Evolutionary conservation across 2,329 filamentous ascomycete species (phyloP).

Genomic region (Sarocladium strictum): DNA sequence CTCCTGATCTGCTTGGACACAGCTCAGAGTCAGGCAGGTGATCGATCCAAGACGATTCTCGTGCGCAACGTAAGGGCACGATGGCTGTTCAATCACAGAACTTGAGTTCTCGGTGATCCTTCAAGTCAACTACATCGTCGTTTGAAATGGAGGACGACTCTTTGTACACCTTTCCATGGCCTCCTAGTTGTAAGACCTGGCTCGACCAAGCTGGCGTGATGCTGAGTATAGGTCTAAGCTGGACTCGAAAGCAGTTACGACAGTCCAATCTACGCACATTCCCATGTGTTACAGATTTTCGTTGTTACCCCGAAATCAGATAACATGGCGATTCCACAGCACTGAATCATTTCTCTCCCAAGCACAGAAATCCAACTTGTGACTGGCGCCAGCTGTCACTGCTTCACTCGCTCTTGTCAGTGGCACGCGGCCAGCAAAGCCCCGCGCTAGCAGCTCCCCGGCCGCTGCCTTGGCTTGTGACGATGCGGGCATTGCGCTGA

Average conservation of each 20-base stretch:
- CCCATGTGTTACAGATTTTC: not conserved
- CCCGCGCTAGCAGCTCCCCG: conserved; percentile 7
- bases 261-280: not conserved
- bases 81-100: too few relatives aligned
- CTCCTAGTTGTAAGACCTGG: too few relatives aligned
- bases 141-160: too few relatives aligned
- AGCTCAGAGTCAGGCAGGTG: too few relatives aligned
- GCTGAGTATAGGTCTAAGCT: too few relatives aligned
- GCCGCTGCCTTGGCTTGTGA: conserved; percentile 7
- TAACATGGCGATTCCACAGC: not conserved
- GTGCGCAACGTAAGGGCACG: too few relatives aligned
- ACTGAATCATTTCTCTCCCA: not conserved
- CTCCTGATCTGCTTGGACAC: too few relatives aligned
- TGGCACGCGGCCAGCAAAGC: not conserved
- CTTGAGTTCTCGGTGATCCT: too few relatives aligned
- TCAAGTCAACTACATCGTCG: too few relatives aligned
- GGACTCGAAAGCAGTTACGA: not conserved
- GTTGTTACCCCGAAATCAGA: not conserved
- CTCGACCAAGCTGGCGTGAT: too few relatives aligned
- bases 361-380: not conserved
- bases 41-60: too few relatives aligned
- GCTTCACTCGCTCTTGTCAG: not conserved
- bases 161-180: too few relatives aligned
- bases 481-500: conserved; percentile 5
- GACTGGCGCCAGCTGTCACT: not conserved